Base-by-base conservation (phyloP, 2,329 filamentous ascomycete genomes). In the Harringtonia lauricola region DNA sequence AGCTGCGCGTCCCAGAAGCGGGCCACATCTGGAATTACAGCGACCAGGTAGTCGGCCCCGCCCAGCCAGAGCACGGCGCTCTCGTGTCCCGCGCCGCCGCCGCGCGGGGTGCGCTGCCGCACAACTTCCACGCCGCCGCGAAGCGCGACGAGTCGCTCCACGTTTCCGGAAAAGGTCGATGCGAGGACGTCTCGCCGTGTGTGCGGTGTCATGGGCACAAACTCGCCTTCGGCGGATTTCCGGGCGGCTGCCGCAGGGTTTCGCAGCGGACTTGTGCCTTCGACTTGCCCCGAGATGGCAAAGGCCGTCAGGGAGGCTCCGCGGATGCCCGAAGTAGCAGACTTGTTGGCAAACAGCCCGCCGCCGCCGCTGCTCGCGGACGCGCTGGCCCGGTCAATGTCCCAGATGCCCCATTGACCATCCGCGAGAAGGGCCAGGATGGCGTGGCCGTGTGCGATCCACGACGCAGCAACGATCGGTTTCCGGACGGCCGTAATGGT, bases 361-460 rank as follows among this genome's bases (percentile, higher is more conserved):
- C 46, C 33, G 40, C 46, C 30, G 53, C 51, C 37, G 48, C 51
- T 36, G 14, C 36, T 42, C 2, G 51, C 44, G 30, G 67, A 57
- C 2, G 74, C 72, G 33, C 71, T 71, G 26, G 66, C 66, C 8
- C 76, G 74, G 48, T 81, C 74, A 36, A 82, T 67, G 52, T 82
- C 78, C 78, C 78, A 82, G 29, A 82, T 72, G 14, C 76, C 79
- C 79, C 79, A 82, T 55, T 78, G 76, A 8, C 78, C 79, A 51
- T 82, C 79, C 1, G 72, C 71, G 4, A 81, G 62, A 3, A 82
- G 63, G 1, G 67, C 65, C 34, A 82, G 60, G 24, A 82, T 63
- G 6, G 78, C 77, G 38, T 72, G 68, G 10, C 79, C 79, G 46
- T 72, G 70, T 2, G 70, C 64, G 39, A 81, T 70, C 79, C 79